These are phyloP conservation scores for Jaminaea rosea DNA, from an alignment of 1,284 basidiomycete genomes.

Conservation along the genomic window DNA sequence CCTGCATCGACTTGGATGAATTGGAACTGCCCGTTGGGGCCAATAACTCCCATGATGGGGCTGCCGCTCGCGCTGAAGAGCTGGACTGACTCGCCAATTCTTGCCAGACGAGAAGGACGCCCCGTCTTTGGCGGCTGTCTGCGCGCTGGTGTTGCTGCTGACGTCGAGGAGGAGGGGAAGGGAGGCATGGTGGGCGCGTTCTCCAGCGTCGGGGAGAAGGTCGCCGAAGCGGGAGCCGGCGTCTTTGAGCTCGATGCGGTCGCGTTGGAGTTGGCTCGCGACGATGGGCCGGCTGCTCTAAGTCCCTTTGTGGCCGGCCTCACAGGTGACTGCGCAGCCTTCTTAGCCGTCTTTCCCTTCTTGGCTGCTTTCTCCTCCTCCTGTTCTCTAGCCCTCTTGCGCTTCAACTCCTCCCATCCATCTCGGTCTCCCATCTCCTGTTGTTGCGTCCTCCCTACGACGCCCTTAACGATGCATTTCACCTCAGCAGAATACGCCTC, in stretches of 20 bases:
- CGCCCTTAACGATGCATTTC: slow-evolving; percentile 3
- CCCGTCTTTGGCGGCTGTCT: slow-evolving; percentile 5
- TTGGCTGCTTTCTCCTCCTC: slow-evolving; percentile 5
- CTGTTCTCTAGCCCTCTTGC: slow-evolving; percentile 14
- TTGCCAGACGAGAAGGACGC: slow-evolving; percentile 17
- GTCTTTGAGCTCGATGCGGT: neutral
- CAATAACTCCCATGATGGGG: slow-evolving; percentile 29
- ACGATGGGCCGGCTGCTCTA: neutral
- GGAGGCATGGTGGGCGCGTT: neutral
- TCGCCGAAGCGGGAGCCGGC: slow-evolving; percentile 4
- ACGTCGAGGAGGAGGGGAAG: neutral
- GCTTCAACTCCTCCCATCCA: slow-evolving; percentile 26
- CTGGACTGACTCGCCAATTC: slow-evolving; percentile 22
- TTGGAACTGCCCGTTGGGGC: slow-evolving; percentile 16
- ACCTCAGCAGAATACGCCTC: slow-evolving; percentile 22
- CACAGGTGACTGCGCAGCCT: neutral
- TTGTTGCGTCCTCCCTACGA: slow-evolving; percentile 13
- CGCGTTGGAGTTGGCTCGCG: too few relatives aligned
- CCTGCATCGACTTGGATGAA: slow-evolving; percentile 5
- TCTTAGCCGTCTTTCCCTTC: slow-evolving; percentile 5
- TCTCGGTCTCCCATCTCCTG: slow-evolving; percentile 15
- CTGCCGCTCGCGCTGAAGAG: slow-evolving; percentile 26
- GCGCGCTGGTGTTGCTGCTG: slow-evolving; percentile 3
- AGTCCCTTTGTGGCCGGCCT: neutral
- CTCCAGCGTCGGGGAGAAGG: slow-evolving; percentile 17